Base-by-base conservation (phyloP, 2,329 filamentous ascomycete species). In the Magnaporthiopsis rhizophila region DNA sequence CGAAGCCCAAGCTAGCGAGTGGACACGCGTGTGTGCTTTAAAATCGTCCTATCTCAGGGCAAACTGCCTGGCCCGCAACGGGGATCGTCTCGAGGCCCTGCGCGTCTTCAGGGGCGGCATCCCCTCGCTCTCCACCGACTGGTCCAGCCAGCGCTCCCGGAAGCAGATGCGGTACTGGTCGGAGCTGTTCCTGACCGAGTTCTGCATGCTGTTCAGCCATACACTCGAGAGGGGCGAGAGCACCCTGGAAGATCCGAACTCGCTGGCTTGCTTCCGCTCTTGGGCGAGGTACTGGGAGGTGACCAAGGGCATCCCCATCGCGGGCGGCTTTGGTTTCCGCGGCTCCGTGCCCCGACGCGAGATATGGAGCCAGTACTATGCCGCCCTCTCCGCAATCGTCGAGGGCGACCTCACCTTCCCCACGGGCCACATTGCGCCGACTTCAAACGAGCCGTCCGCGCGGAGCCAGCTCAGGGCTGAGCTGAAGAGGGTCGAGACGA, bases 281-380 rank as follows among this genome's bases (percentile, higher is more conserved):
- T 95, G 90, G 89, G 83, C 84, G 1, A 83, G 78, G 66, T 91
- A 90, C 71, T 92, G 89, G 87, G 80, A 85, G 64, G 73, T 69
- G 64, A 69, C 76, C 34, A 78, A 79, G 74, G 73, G 76, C 0
- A 73, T 79, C 3, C 76, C 79, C 2, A 75, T 81, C 5, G 75
- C 78, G 0, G 85, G 84, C 50, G 85, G 86, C 7, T 79, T 80
- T 65, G 84, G 84, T n/a, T 83, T 85, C 69, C 80, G 81, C 66
- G 83, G 85, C 26, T 79, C 83, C 12, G 81, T 88, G 24, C 82
- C 85, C 36, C 80, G 89, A 67, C 82, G 89, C 67, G 79, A 86
- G 57, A 86, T 96, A 59, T 97, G 93, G 93, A 87, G 85, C 70
- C 86, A 91, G 67, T 97, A 97, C 74, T 97, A 97, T 73, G 78